Percentiles rank a stretch among this genome's conserved stretches.
These are phyloP conservation scores for Globisporangium carolinianum DNA, from an alignment of 352 stramenopile genomes.

Conservation along the genomic window DNA sequence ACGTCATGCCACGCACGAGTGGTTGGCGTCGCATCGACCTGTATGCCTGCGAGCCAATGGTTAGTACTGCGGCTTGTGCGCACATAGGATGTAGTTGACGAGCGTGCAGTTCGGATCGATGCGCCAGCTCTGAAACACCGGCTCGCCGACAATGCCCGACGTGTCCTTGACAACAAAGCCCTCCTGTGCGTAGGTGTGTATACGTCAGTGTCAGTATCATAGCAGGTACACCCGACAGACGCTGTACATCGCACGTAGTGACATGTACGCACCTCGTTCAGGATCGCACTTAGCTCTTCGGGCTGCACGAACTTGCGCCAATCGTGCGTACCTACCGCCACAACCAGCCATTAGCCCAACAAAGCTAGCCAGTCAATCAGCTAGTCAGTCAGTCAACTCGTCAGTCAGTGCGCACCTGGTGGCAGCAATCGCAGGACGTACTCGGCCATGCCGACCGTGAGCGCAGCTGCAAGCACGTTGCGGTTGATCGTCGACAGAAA, in stretches of 20 bases:
- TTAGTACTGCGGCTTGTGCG: slow-evolving; percentile 41
- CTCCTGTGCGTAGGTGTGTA: slow-evolving; percentile 16
- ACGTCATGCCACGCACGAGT: too few species aligned
- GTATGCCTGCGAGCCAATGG: too few species aligned
- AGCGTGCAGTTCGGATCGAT: slow-evolving; percentile 65
- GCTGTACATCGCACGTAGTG: background rate
- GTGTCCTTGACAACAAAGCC: slow-evolving; percentile 56
- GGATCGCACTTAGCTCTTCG: slow-evolving; percentile 44
- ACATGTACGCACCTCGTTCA: slow-evolving; percentile 32
- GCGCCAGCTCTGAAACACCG: slow-evolving; percentile 63
- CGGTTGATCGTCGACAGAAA: slow-evolving; percentile 87
- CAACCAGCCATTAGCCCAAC: background rate
- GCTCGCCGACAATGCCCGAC: slow-evolving; percentile 74
- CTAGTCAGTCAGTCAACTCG: background rate
- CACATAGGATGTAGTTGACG: slow-evolving; percentile 84
- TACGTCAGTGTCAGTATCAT: background rate
- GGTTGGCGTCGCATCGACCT: too few species aligned
- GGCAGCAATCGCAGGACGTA: slow-evolving; percentile 71
- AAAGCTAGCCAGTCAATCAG: background rate
- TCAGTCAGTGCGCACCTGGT: slow-evolving; percentile 20
- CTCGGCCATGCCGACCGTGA: slow-evolving; percentile 72
- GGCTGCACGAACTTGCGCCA: slow-evolving; percentile 83
- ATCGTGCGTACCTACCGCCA: slow-evolving; percentile 57
- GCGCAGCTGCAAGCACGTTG: slow-evolving; percentile 49
- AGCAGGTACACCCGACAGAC: background rate